Conservation (phyloP, 352 stramenopile species). For the Hyaloperonospora arabidopsidis region DNA sequence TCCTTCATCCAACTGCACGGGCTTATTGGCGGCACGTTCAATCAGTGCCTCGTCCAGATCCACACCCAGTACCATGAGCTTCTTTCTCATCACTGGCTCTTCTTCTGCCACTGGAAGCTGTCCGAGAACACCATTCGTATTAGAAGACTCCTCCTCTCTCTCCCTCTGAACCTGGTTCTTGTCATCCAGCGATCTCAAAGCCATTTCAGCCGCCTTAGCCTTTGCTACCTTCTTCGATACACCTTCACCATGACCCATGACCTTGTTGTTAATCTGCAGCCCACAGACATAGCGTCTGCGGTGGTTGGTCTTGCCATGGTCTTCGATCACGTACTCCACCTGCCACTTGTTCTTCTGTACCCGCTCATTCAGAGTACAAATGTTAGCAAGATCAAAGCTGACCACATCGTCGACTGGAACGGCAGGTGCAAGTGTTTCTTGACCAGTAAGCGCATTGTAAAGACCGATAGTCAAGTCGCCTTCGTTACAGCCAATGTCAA, state of each 20-base stretch:
- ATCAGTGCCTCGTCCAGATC: constrained; percentile 75
- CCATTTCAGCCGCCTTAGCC: constrained; percentile 53
- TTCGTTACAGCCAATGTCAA: constrained; percentile 85
- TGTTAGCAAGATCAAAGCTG: constrained; percentile 48
- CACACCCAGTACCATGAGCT: constrained; percentile 54
- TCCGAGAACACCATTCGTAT: constrained; percentile 10
- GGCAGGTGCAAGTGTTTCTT: constrained; percentile 4
- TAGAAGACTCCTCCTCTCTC: background rate
- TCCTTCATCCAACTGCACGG: constrained; percentile 16
- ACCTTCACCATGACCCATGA: constrained; percentile 43
- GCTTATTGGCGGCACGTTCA: constrained; percentile 37
- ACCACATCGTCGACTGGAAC: constrained; percentile 27
- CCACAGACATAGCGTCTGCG: constrained; percentile 57
- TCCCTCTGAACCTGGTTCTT: constrained; percentile 14
- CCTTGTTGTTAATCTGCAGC: constrained; percentile 42
- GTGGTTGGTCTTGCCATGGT: constrained; percentile 48
- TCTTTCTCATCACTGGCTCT: constrained; percentile 26
- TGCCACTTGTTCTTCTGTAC: constrained; percentile 58
- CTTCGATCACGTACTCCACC: constrained; percentile 50
- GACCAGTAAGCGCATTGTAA: constrained; percentile 50
- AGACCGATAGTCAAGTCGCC: constrained; percentile 67
- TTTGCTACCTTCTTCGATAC: constrained; percentile 82
- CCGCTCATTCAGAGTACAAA: constrained; percentile 59
- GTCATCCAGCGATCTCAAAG: constrained; percentile 24
- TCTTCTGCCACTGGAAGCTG: constrained; percentile 21